Evolutionary conservation across 1,284 basidiomycete genomes (phyloP).

Genomic region (Takashimella koratensis): DNA sequence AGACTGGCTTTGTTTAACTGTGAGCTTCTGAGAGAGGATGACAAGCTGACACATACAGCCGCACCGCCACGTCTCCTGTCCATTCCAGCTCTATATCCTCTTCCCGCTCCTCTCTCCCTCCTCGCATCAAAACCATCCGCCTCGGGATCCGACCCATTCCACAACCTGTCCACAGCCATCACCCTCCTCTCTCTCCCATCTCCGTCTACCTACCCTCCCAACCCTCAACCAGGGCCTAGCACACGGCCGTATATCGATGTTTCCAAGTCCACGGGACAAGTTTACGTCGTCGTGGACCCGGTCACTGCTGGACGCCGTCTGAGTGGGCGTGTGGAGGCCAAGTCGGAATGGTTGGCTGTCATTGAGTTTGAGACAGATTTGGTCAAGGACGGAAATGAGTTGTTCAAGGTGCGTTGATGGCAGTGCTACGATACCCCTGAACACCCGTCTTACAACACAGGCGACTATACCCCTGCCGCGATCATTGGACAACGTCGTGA

Average conservation of each 20-base stretch:
- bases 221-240: slow-evolving; percentile 1
- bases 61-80: slow-evolving; percentile 23
- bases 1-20: slow-evolving; percentile 34
- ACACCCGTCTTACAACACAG: too few relatives aligned
- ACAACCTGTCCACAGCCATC: slow-evolving; percentile 18
- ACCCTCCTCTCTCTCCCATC: slow-evolving; percentile 24
- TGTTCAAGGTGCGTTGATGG: slow-evolving; percentile 20
- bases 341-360: slow-evolving; percentile 33
- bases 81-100: slow-evolving; percentile 30
- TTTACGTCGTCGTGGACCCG: slow-evolving; percentile 28
- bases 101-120: slow-evolving; percentile 22
- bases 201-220: slow-evolving; percentile 22
- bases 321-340: slow-evolving; percentile 15
- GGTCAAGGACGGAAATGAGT: slow-evolving; percentile 10
- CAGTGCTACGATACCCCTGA: slow-evolving; percentile 1
- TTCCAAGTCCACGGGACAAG: slow-evolving; percentile 32
- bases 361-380: slow-evolving; percentile 27
- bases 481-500: slow-evolving; percentile 40
- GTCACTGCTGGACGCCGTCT: background rate
- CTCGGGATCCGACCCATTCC: background rate
- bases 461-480: slow-evolving; percentile 26
- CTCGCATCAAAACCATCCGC: background rate
- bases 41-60: slow-evolving; percentile 1
- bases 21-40: slow-evolving; percentile 7
- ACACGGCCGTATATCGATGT: slow-evolving; percentile 31